Base-by-base conservation (phyloP, 805 yeast genomes). In the Myxozyma neotropica region DNA sequence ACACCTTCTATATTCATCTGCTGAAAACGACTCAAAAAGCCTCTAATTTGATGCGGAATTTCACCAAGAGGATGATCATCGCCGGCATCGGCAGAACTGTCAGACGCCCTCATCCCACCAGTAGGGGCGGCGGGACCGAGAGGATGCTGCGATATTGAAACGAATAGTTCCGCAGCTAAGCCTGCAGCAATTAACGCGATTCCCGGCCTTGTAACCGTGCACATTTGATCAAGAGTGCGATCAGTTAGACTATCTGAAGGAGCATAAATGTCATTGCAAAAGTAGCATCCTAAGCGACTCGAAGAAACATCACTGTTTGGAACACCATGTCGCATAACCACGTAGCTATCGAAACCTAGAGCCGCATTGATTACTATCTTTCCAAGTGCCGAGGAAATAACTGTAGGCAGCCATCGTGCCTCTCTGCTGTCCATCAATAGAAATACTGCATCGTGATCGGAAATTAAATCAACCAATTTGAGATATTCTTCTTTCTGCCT, bases 201-300 rank as follows among this genome's bases (percentile, higher is more conserved):
- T 0, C 99, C 99, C 0, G 99, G 98, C 42, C 99, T 78, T 0
- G 99, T 94, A 0, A 94, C 99, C 0, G 99, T 94, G 70, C 99
- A 94, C 97, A 94, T 94, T 73, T 94, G 98, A 74, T 94, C 99
- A 57, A 94, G 76, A 0, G 97, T 88, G 53, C 96, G 79, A 69
- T 91, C 96, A 0, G 89, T 80, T n/a, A 89, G 74, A 58, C 96
- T 87, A 71, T 94, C 96, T 1, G 84, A 78, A 0, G 99, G 99
- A 0, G 97, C 98, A 53, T 90, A 90, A 7, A 94, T 92, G 71
- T 94, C 99, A 71, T 90, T 89, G 73, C 99, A 94, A 73, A 87
- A 94, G 74, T 94, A 94, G 72, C 99, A 94, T 0, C 99, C 99
- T 44, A 92, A 73, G 39, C 86, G 76, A 1, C 70, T 68, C n/a